Evolutionary conservation across 2,329 filamentous ascomycete genomes (phyloP), one percentile per base, ranked within the genome.

Genomic region (Phialophora macrospora): DNA sequence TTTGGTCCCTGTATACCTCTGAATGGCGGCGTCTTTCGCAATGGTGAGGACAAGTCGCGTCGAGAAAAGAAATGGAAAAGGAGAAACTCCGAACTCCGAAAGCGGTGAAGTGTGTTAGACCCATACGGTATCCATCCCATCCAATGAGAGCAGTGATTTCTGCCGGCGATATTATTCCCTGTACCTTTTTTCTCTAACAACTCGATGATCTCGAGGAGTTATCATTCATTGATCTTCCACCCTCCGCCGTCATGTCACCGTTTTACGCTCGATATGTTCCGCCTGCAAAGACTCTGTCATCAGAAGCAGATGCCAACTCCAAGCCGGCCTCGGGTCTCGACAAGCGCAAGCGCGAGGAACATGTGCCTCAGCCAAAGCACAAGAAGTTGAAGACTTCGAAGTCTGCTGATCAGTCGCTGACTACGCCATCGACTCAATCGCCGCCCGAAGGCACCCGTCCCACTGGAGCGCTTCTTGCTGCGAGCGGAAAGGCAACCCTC

Each of bases 251-350:
- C 64, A 84, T 85, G 82, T 76, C 80, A 60, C 77, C 78, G 55
- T 77, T 83, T 41, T 81, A 83, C 69, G 76, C 78, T 32, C 78
- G 80, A 60, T 82, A 83, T 70, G 79, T 80, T 49, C 80, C 82
- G 60, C 77, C 80, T 2, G 30, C 62, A 8, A 64, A 60, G 30
- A 56, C 52, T 14, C 12, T 49, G 20, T 41, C 34, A 9, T 11
- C 26, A 30, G 28, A 44, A 32, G 11, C 44, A 24, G 38, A 46
- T 20, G 14, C 22, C 28, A 32, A 34, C 22, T 14, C 49, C 4
- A 48, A 26, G 44, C 32, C 46, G n/a, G 52, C 49, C 26, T 49
- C 55, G 9, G 54, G 41, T 7, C 30, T 71, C 64, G 69, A 72
- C 69, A 77, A 70, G 62, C 69, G 66, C 58, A 68, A 66, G 63